Percentiles rank a stretch among this genome's conserved stretches.
phyloP scores from a whole-genome alignment of 805 yeast species.

The Zygotorulaspora sp. region DNA sequence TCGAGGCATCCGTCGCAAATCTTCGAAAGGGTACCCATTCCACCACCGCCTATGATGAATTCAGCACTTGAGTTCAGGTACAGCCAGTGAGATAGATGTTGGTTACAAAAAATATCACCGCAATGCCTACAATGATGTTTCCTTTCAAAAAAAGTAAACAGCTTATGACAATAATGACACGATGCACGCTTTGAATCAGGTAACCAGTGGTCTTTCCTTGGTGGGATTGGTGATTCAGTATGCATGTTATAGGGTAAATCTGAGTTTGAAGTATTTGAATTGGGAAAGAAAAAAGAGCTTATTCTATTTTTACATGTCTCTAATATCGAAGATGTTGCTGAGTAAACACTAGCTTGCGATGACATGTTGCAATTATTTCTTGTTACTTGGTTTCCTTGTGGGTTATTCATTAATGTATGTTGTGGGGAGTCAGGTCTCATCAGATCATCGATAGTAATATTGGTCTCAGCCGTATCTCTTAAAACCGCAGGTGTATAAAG shows the following conservation, averaged over 20 bases:
- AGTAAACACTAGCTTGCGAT: conserved; percentile 26
- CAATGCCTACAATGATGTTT: conserved; percentile 83
- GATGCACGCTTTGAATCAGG: conserved; percentile 60
- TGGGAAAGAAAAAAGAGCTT: conserved; percentile 17
- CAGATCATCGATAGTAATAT: conserved; percentile 40
- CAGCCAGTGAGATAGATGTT: conserved; percentile 55
- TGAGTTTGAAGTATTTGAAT: conserved; percentile 3
- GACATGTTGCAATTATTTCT: conserved; percentile 19
- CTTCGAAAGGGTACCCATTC: conserved; percentile 50
- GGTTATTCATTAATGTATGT: conserved; percentile 13
- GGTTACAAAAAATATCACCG: conserved; percentile 74
- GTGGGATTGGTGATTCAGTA: conserved; percentile 28
- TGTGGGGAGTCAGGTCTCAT: conserved; percentile 29
- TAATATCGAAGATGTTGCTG: conserved; percentile 20
- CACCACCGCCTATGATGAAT: conserved; percentile 63
- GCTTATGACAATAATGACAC: conserved; percentile 64
- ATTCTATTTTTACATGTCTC: conserved; percentile 18
- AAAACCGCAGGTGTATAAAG: conserved; percentile 88
- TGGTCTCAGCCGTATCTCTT: conserved; percentile 45
- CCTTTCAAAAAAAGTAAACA: conserved; percentile 73
- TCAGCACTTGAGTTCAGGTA: conserved; percentile 56
- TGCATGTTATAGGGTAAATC: conserved; percentile 23
- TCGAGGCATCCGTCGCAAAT: conserved; percentile 65
- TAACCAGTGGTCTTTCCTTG: conserved; percentile 66
- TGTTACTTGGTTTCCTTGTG: conserved; percentile 13